Base-by-base conservation (phyloP, 192 early-diverging fungal genomes). In the Coemansia sp. region DNA sequence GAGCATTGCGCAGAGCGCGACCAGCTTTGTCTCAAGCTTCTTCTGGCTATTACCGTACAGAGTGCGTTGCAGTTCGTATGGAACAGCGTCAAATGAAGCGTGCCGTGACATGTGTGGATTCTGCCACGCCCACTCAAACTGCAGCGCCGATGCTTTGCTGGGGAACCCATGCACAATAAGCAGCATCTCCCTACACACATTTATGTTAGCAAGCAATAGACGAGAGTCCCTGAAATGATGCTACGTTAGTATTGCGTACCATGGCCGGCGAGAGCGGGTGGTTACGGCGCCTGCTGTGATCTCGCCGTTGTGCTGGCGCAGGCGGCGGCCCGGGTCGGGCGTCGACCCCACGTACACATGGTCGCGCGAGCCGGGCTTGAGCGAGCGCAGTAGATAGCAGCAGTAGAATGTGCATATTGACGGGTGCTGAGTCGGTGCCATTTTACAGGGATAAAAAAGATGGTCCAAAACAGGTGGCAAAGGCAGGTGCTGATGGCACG, bases 61-160 rank as follows among this genome's bases (percentile, higher is more conserved):
- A 60, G 63, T 64, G 29, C 65, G 64, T 53, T 64, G 62, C n/a
- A 61, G 52, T 5, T 53, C 62, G 37, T 59, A 58, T 7, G 67
- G 68, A 22, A 80, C 65, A 3, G 60, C 58, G 12, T 47, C 69
- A 39, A 67, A 25, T 15, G 70, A 53, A 24, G 68, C 58, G 65
- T 73, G 71, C 21, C 71, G 77, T 55, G 76, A 69, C 65, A 70
- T 58, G 60, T 74, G 67, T 45, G 74, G 75, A 48, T 76, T 71
- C 60, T 81, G 79, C 79, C 79, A 81, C 22, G 79, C 79, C 79
- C 79, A 81, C 65, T 81, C 79, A 35, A 72, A 67, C 70, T 77
- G 74, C 61, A 82, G 58, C 37, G 74, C 79, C 9, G 74, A 41
- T 2, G 66, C 57, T 50, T 73, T 72, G 70, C 67, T 73, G 49